Evolutionary conservation across 768 basidiomycete genomes (phyloP).

Genomic region (Tephrocybe sp.): DNA sequence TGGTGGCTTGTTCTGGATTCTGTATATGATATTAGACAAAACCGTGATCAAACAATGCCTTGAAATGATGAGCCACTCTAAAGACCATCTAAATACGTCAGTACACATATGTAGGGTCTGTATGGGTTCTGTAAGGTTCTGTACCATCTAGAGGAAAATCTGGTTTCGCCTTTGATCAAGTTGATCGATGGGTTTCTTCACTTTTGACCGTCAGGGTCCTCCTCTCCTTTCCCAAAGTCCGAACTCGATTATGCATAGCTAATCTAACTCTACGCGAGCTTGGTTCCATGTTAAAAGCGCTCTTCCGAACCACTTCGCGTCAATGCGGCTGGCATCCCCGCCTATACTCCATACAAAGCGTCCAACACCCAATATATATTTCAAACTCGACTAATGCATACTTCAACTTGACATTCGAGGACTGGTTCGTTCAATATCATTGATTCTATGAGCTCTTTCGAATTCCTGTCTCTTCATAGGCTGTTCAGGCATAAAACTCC

Average conservation of each 20-base stretch:
- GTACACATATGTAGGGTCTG: no score
- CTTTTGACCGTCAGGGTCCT: no score
- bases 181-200: no score
- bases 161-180: no score
- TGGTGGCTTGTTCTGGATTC: no score
- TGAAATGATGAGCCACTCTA: no score
- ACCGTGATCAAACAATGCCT: no score
- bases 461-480: slow-evolving; percentile 19
- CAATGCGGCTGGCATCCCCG: slow-evolving; percentile 6
- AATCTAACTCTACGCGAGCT: not conserved
- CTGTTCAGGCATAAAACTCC: slow-evolving; percentile 73
- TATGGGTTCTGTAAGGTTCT: no score
- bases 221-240: no score
- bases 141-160: no score
- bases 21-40: no score
- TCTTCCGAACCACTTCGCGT: slow-evolving; percentile 13
- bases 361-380: slow-evolving; percentile 59
- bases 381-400: slow-evolving; percentile 81
- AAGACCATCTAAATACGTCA: no score
- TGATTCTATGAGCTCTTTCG: not conserved
- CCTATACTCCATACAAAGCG: slow-evolving; percentile 22
- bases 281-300: slow-evolving; percentile 12
- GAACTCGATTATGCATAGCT: not conserved
- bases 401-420: slow-evolving; percentile 89
- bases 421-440: slow-evolving; percentile 55